Conservation (phyloP, 352 stramenopile genomes). For the Phytophthora pluvialis region DNA sequence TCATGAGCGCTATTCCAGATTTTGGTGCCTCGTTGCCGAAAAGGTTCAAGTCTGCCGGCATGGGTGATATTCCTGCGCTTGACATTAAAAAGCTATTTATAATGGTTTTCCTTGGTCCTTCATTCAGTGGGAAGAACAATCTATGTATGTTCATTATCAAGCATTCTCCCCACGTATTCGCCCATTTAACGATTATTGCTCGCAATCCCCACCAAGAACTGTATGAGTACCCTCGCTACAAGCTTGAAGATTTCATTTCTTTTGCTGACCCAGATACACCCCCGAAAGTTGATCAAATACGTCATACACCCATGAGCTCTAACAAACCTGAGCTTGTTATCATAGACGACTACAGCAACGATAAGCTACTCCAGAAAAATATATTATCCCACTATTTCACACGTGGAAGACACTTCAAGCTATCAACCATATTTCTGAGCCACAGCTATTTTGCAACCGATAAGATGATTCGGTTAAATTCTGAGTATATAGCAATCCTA, state of each 20-base stretch:
- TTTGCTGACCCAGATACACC: slow-evolving; percentile 10
- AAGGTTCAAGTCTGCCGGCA: not conserved
- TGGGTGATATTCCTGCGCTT: not conserved
- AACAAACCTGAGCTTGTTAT: slow-evolving; percentile 27
- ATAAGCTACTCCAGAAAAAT: slow-evolving; percentile 14
- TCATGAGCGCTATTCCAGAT: slow-evolving; percentile 13
- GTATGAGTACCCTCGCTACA: slow-evolving; percentile 1
- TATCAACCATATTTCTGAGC: slow-evolving; percentile 1
- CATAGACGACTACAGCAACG: slow-evolving; percentile 30
- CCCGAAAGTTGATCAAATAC: slow-evolving; percentile 4
- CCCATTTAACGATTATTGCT: slow-evolving; percentile 14
- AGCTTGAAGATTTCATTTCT: slow-evolving; percentile 11
- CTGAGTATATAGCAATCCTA: too few species aligned
- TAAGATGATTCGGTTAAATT: too few species aligned
- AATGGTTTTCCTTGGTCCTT: slow-evolving; percentile 11
- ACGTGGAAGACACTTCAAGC: slow-evolving; percentile 2
- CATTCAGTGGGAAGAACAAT: slow-evolving; percentile 6
- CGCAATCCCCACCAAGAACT: slow-evolving; percentile 16
- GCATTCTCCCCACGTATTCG: slow-evolving; percentile 9
- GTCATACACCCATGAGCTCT: slow-evolving; percentile 1
- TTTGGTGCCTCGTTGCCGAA: slow-evolving; percentile 4
- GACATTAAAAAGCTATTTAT: slow-evolving; percentile 8
- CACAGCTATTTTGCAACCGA: too few species aligned
- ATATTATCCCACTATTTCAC: slow-evolving; percentile 7
- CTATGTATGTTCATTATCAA: slow-evolving; percentile 21